These are phyloP conservation scores for Rhizophora mangle DNA, from an alignment of 345 rosid species.

Conservation along the genomic window DNA sequence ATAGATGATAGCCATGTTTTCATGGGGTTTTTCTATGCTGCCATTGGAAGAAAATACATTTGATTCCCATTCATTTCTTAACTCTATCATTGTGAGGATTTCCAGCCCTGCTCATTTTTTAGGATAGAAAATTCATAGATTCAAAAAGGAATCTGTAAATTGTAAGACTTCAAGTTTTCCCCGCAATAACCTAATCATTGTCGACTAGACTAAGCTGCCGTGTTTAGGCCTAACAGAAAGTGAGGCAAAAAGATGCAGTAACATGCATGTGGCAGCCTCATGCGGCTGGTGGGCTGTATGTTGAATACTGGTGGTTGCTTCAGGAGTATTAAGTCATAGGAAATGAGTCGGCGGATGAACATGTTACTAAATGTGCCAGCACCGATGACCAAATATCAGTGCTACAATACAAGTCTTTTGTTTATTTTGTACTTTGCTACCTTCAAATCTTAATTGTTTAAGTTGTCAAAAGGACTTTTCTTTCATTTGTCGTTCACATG, in stretches of 20 bases:
- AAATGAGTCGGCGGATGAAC: no score
- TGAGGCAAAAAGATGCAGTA: conserved; percentile 12
- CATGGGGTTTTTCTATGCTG: conserved; percentile 9
- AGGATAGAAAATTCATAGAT: conserved; percentile 44
- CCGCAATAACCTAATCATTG: conserved; percentile 19
- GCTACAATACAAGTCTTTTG: no score
- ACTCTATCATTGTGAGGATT: conserved; percentile 25
- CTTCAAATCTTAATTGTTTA: no score
- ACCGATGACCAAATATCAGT: no score
- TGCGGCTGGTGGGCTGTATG: conserved; percentile 15
- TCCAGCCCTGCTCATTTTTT: conserved; percentile 14
- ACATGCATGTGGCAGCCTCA: conserved; percentile 4
- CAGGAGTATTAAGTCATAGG: background rate
- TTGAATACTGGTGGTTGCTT: background rate
- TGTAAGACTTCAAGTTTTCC: conserved; percentile 28
- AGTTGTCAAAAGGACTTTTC: no score
- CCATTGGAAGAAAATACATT: conserved; percentile 20
- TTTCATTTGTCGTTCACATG: no score
- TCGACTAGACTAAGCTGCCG: conserved; percentile 19
- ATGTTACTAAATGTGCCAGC: no score
- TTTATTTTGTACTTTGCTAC: no score
- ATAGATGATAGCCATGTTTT: background rate
- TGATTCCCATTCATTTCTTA: conserved; percentile 14
- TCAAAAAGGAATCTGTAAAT: conserved; percentile 43
- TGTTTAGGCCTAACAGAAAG: conserved; percentile 24